phyloP scores from a whole-genome alignment of 139 green algal genomes.

The Bryopsis sp. region DNA sequence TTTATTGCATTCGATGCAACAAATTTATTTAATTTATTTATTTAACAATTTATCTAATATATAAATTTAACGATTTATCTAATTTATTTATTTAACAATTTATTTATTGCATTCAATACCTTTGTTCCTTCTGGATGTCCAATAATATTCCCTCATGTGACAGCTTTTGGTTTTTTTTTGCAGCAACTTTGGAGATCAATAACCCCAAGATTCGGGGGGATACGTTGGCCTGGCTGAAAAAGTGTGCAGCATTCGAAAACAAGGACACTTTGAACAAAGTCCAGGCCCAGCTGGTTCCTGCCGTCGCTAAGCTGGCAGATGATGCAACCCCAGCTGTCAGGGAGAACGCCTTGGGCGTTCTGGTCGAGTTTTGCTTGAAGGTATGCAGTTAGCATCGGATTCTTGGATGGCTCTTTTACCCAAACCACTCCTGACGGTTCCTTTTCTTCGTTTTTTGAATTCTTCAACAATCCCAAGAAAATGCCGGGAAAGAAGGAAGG shows the following conservation, averaged over 20 bases:
- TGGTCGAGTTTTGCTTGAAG: constrained; percentile 63
- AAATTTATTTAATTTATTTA: no score
- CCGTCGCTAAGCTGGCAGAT: constrained; percentile 51
- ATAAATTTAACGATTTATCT: no score
- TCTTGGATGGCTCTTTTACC: no score
- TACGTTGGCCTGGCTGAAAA: constrained; percentile 48
- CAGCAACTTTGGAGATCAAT: constrained; percentile 52
- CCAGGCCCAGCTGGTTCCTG: constrained; percentile 29
- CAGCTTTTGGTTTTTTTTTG: constrained; percentile 3
- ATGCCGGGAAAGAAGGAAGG: no score
- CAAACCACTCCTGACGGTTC: no score
- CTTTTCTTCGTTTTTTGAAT: no score
- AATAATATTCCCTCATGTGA: neutral
- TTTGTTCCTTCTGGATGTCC: no score
- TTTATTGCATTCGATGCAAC: no score
- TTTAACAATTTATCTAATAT: no score
- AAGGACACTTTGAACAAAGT: constrained; percentile 36
- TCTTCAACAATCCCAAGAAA: no score
- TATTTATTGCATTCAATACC: no score
- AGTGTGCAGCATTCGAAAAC: constrained; percentile 28
- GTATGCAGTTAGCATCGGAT: constrained; percentile 18
- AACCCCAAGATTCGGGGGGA: constrained; percentile 73
- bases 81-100: no score
- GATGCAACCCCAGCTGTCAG: constrained; percentile 59
- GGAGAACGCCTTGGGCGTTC: constrained; percentile 51